These are phyloP conservation scores for Dendrocalamus latiflorus DNA, from an alignment of 202 grass and related monocot genomes.

Conservation along the genomic window DNA sequence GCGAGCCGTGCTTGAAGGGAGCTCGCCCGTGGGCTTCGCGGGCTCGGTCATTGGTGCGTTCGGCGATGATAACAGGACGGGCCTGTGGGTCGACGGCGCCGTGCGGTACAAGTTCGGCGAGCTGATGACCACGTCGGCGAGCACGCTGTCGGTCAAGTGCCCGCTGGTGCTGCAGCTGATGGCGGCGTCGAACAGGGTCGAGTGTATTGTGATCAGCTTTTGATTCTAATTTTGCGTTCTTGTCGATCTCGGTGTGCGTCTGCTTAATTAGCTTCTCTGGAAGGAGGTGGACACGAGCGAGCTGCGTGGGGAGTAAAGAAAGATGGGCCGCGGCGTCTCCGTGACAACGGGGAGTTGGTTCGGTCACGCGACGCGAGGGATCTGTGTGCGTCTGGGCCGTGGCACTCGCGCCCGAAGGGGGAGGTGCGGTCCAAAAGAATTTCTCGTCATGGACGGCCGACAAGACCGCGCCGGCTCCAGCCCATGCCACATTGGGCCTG, in stretches of 20 bases:
- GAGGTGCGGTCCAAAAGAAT: no score
- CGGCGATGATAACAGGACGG: not conserved
- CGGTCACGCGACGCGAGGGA: no score
- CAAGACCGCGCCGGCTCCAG: no score
- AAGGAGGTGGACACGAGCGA: no score
- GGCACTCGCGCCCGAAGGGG: no score
- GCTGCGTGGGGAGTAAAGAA: no score
- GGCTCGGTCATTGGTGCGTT: not conserved
- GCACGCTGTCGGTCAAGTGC: conserved; percentile 47
- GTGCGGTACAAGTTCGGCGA: conserved; percentile 55
- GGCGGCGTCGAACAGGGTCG: conserved; percentile 28
- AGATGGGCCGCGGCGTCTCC: no score
- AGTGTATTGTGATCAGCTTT: conserved; percentile 32
- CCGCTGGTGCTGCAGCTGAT: conserved; percentile 36
- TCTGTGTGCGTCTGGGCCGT: no score
- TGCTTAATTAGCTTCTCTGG: no score
- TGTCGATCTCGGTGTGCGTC: not conserved
- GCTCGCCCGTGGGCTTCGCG: not conserved
- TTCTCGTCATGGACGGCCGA: no score
- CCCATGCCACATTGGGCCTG: no score
- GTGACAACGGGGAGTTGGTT: no score
- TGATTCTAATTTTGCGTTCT: not conserved
- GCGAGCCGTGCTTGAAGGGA: conserved; percentile 32
- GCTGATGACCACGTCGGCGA: conserved; percentile 21
- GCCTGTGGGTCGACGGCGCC: conserved; percentile 42